phyloP scores from a whole-genome alignment of 352 stramenopile species.

The Phytophthora tentaculata region DNA sequence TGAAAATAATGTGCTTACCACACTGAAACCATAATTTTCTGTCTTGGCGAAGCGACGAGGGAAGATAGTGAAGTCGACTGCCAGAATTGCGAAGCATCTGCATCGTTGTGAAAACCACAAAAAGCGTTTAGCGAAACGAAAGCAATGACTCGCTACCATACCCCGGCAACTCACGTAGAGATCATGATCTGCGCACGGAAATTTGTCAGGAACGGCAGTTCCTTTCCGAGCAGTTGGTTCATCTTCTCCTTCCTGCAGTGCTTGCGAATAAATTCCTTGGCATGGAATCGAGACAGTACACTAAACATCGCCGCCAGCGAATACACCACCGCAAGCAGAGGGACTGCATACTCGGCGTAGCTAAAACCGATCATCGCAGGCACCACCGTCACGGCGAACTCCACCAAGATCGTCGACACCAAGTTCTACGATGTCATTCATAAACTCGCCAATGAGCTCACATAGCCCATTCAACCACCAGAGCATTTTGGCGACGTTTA shows the following conservation, averaged over 20 bases:
- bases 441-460: neutral
- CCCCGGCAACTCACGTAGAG: slow-evolving; percentile 61
- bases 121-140: neutral
- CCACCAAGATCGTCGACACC: slow-evolving; percentile 59
- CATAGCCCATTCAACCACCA: neutral
- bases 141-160: neutral
- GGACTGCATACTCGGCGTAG: slow-evolving; percentile 61
- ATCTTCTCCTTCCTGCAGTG: slow-evolving; percentile 86
- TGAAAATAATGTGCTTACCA: slow-evolving; percentile 56
- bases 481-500: neutral
- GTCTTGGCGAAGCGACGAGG: slow-evolving; percentile 96
- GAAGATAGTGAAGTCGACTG: slow-evolving; percentile 98
- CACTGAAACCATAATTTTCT: slow-evolving; percentile 95
- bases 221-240: slow-evolving; percentile 71
- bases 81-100: slow-evolving; percentile 94
- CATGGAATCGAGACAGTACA: slow-evolving; percentile 72
- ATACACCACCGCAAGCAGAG: slow-evolving; percentile 68
- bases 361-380: slow-evolving; percentile 81
- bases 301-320: slow-evolving; percentile 56
- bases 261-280: slow-evolving; percentile 76
- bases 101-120: neutral
- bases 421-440: slow-evolving; percentile 42
- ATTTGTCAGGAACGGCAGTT: slow-evolving; percentile 81
- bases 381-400: slow-evolving; percentile 72
- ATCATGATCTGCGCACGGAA: slow-evolving; percentile 86